Evolutionary conservation across 805 yeast species (phyloP).

Genomic region (Pichia insulana): DNA sequence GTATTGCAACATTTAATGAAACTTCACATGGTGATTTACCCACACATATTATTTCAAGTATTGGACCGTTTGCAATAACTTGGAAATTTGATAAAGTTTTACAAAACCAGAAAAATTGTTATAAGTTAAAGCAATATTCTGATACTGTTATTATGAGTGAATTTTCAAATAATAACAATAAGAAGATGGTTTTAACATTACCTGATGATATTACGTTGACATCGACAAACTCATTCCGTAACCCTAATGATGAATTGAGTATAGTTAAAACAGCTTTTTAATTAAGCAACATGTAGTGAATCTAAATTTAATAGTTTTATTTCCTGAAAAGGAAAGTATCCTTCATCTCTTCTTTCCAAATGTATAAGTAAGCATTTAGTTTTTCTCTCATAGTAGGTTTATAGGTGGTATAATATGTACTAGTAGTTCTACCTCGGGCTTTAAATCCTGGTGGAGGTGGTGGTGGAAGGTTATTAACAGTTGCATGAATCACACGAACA

Average conservation of each 20-base stretch:
- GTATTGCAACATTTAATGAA: constrained; percentile 70
- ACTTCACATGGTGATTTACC: constrained; percentile 46
- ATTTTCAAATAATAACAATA: constrained; percentile 66
- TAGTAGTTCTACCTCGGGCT: no score
- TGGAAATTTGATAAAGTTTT: constrained; percentile 66
- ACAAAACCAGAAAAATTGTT: constrained; percentile 43
- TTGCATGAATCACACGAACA: constrained; percentile 55
- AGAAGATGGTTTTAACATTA: constrained; percentile 63
- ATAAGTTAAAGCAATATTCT: constrained; percentile 54
- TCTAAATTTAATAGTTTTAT: no score
- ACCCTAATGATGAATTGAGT: constrained; percentile 32
- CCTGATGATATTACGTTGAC: constrained; percentile 72
- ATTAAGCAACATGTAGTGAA: no score
- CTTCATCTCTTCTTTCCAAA: constrained; percentile 57
- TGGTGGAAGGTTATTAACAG: constrained; percentile 51
- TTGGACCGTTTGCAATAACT: constrained; percentile 74
- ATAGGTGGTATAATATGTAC: constrained; percentile 11
- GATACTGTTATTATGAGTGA: constrained; percentile 65
- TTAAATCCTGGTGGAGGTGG: constrained; percentile 24
- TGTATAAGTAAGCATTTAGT: constrained; percentile 47
- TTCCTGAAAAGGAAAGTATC: constrained; percentile 40
- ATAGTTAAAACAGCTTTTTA: constrained; percentile 20
- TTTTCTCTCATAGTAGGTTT: constrained; percentile 48
- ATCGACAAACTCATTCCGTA: constrained; percentile 47
- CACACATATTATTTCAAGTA: constrained; percentile 63